phyloP scores from a whole-genome alignment of 2,329 filamentous ascomycete species.

The Colletotrichum orchidophilum region DNA sequence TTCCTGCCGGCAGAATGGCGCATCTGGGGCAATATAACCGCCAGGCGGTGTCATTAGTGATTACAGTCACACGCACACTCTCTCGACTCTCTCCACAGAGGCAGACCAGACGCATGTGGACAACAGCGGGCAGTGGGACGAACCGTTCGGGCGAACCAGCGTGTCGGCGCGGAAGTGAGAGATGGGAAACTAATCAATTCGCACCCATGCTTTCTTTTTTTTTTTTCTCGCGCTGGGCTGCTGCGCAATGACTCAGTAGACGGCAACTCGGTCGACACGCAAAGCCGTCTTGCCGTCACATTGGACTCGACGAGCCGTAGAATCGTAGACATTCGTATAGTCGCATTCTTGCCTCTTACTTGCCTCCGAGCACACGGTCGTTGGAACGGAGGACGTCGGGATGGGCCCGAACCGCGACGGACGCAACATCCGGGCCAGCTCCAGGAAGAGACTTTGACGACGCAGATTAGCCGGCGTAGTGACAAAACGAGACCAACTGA shows the following conservation, averaged over 20 bases:
- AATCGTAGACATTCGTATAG: background rate
- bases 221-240: background rate
- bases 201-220: background rate
- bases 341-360: background rate
- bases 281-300: background rate
- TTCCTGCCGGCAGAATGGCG: background rate
- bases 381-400: background rate
- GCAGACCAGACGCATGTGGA: background rate
- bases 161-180: background rate
- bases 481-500: background rate
- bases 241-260: background rate
- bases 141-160: background rate
- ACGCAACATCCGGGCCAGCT: background rate
- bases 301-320: background rate
- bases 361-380: background rate
- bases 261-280: background rate
- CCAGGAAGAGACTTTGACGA: background rate
- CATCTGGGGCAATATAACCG: background rate
- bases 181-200: background rate
- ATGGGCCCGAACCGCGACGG: too few species aligned
- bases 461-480: background rate
- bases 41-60: constrained; percentile 6
- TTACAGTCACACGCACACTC: background rate
- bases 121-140: background rate
- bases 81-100: background rate